Percentiles rank a stretch among this genome's conserved stretches.
phyloP scores from a whole-genome alignment of 768 basidiomycete genomes.

The Kwoniella sp. region DNA sequence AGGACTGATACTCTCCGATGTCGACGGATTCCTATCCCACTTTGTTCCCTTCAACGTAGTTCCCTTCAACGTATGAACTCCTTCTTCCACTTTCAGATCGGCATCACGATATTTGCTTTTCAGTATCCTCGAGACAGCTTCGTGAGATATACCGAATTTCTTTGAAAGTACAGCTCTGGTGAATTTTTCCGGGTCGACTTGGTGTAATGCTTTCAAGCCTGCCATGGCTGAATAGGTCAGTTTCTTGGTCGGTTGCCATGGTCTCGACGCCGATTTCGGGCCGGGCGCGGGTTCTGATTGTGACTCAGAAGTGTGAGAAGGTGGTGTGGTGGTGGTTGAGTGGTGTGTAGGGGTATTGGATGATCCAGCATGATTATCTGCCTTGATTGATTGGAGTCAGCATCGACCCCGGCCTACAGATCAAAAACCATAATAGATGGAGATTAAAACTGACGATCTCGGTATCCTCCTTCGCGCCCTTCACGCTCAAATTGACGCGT shows the following conservation, averaged over 20 bases:
- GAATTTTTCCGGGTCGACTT: slow-evolving; percentile 66
- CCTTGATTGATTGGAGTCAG: neutral
- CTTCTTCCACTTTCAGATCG: slow-evolving; percentile 3
- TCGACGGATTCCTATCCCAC: slow-evolving; percentile 33
- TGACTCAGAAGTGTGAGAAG: neutral
- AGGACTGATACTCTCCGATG: slow-evolving; percentile 25
- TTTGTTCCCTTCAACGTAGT: slow-evolving; percentile 43
- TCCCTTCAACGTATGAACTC: neutral
- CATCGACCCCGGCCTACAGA: too few relatives aligned
- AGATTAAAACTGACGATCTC: neutral
- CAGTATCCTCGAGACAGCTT: slow-evolving; percentile 77
- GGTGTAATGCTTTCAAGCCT: slow-evolving; percentile 69
- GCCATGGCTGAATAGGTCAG: slow-evolving; percentile 83
- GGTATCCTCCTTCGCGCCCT: neutral
- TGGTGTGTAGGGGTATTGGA: neutral
- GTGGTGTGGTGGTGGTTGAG: neutral
- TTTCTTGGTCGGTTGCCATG: slow-evolving; percentile 76
- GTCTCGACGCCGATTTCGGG: slow-evolving; percentile 8
- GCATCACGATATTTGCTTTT: slow-evolving; percentile 63
- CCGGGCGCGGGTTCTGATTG: neutral
- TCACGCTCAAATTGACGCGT: neutral
- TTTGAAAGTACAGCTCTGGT: slow-evolving; percentile 70
- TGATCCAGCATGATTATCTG: neutral
- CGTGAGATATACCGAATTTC: slow-evolving; percentile 75
- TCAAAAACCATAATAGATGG: too few relatives aligned